Percentiles rank a stretch among this genome's conserved stretches.
Evolutionary conservation across 768 basidiomycete species (phyloP).

Genomic region (Termitomyces sp.): DNA sequence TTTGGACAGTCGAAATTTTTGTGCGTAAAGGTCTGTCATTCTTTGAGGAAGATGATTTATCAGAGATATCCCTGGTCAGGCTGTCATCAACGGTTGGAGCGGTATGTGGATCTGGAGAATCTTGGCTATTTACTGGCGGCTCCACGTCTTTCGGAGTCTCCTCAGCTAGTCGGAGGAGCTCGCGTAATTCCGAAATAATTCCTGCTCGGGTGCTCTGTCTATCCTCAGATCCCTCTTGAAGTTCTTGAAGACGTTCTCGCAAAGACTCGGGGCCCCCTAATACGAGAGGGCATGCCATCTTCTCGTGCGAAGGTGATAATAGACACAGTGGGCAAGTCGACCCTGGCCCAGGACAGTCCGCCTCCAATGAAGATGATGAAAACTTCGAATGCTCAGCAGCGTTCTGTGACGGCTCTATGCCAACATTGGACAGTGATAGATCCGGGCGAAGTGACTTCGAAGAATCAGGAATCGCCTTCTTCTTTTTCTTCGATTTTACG

Average conservation of each 20-base stretch:
- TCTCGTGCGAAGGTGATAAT: constrained; percentile 37
- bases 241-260: constrained; percentile 38
- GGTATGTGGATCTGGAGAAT: background rate
- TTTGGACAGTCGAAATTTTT: background rate
- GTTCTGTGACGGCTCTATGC: background rate
- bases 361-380: background rate
- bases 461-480: background rate
- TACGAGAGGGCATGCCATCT: constrained; percentile 45
- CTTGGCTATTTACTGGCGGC: background rate
- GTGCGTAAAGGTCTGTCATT: background rate
- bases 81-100: background rate
- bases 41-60: background rate
- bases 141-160: background rate
- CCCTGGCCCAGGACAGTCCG: background rate
- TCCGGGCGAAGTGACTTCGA: background rate
- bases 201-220: constrained; percentile 18
- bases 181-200: constrained; percentile 38
- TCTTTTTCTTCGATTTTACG: background rate
- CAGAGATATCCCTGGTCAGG: too few relatives aligned
- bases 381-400: background rate
- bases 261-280: constrained; percentile 36
- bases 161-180: constrained; percentile 15
- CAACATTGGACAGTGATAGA: background rate
- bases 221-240: constrained; percentile 24
- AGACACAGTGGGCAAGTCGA: constrained; percentile 41